phyloP scores from a whole-genome alignment of 225 moss, liverwort and hornwort species.

The Straminergon stramineum region DNA sequence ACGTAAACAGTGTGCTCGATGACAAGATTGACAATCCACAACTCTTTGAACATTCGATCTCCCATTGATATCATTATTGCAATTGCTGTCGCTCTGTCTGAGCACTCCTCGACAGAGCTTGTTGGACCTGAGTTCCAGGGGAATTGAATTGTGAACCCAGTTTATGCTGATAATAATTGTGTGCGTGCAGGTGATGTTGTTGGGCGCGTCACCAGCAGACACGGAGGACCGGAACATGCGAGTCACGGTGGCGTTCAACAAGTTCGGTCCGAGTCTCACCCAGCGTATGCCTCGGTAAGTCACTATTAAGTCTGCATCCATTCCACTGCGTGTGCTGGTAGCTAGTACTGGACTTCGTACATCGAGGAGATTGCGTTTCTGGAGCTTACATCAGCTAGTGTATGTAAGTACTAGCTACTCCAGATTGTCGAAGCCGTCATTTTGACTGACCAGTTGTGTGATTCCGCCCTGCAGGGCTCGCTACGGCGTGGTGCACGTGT shows the following conservation, averaged over 20 bases:
- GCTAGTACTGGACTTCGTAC: background rate
- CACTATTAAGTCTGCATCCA: background rate
- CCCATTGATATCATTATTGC: background rate
- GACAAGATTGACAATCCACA: background rate
- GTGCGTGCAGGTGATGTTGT: constrained; percentile 19
- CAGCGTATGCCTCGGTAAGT: constrained; percentile 35
- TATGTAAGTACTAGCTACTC: background rate
- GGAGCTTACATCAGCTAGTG: background rate
- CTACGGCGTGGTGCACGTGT: constrained; percentile 15
- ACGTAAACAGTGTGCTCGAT: no score
- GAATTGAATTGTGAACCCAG: background rate
- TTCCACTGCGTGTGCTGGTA: background rate
- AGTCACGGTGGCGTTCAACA: constrained; percentile 28
- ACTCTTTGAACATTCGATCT: background rate
- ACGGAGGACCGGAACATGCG: constrained; percentile 7
- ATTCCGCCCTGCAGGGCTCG: background rate
- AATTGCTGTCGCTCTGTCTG: background rate
- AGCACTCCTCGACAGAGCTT: background rate
- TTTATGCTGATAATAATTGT: background rate
- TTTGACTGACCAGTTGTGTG: background rate
- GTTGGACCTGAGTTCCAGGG: no score
- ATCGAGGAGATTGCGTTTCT: no score
- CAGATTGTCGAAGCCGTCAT: background rate
- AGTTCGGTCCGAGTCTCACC: constrained; percentile 19
- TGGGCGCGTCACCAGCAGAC: constrained; percentile 7